These are phyloP conservation scores for Curvularia sp. DNA, from an alignment of 2,329 filamentous ascomycete species.

Conservation along the genomic window DNA sequence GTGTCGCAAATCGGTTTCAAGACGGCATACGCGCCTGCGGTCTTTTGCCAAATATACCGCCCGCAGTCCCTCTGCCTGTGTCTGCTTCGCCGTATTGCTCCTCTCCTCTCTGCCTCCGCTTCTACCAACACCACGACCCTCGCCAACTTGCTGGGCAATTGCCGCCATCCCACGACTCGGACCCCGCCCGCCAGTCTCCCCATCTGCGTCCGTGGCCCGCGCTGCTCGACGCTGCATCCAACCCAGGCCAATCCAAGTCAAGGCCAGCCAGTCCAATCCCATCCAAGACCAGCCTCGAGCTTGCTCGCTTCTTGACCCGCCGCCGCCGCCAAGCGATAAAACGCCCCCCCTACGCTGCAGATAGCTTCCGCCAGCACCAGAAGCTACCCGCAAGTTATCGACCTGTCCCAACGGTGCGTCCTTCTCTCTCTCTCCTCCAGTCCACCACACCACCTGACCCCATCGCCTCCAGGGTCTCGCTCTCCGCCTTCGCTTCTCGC, in stretches of 20 bases:
- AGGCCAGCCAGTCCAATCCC: neutral
- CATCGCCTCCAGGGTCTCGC: constrained; percentile 16
- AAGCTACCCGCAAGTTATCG: constrained; percentile 28
- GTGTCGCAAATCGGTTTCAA: constrained; percentile 40
- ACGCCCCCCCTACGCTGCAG: constrained; percentile 45
- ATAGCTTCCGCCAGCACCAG: constrained; percentile 34
- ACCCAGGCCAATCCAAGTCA: no score
- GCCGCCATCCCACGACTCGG: constrained; percentile 20
- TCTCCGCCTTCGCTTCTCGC: constrained; percentile 25
- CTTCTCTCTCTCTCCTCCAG: constrained; percentile 6
- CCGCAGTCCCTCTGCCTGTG: neutral
- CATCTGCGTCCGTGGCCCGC: constrained; percentile 15
- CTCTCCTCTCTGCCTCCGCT: neutral
- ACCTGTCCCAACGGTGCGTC: constrained; percentile 29
- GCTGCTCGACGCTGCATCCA: constrained; percentile 2
- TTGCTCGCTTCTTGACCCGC: constrained; percentile 42
- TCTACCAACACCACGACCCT: no score
- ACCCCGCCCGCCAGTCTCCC: constrained; percentile 21
- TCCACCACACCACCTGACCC: constrained; percentile 16
- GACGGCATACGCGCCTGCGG: constrained; percentile 32
- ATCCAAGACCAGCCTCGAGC: neutral
- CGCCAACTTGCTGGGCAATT: neutral
- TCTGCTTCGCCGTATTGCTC: neutral
- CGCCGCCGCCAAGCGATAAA: constrained; percentile 46
- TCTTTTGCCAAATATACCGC: constrained; percentile 29